Evolutionary conservation across 495 filamentous ascomycete genomes (phyloP), one percentile per base, ranked within the genome.

Genomic region (Lasiosphaeris hirsuta): DNA sequence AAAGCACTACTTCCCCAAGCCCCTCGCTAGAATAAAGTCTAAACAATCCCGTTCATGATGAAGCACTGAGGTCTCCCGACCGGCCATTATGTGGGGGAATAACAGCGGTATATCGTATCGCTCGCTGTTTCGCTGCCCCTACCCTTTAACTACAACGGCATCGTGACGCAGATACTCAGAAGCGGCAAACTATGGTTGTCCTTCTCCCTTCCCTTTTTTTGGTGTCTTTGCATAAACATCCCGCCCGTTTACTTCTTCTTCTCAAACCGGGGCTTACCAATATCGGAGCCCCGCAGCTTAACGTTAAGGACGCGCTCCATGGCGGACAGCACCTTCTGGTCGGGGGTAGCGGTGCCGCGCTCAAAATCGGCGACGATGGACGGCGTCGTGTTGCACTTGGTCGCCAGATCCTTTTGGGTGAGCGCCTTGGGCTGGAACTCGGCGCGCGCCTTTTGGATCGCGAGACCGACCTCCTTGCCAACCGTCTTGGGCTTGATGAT

Each of bases 391-490:
- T 96, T 96, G 78, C 90, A 90, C 81, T 92, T 93, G 61, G 86
- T 93, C 48, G 92, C 95, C 41, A 97, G 85, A 64, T 97, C 92
- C 79, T 94, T 95, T 81, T 97, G 94, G 36, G 92, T 94, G 88
- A 97, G 89, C 39, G 63, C 64, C 77, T 94, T 92, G 57, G 85
- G 85, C 67, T 84, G 88, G 78, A 76, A 89, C 72, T 77, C 81
- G 65, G 76, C 75, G 39, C 90, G 86, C 56, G 84, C 82, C 66
- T 82, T 79, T 63, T 83, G 81, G 82, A 98, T 96, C 19, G 87
- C 90, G 56, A 88, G 82, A 59, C 88, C 92, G 58, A 97, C 90
- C 50, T 83, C 78, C 59, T 76, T 71, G 63, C 92, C 90, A 47
- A 97, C 81, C 52, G 90, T 96, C 74, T 92, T 92, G 63, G 91